phyloP scores from a whole-genome alignment of 306 rosid genomes.

The Cucurbita maxima region DNA sequence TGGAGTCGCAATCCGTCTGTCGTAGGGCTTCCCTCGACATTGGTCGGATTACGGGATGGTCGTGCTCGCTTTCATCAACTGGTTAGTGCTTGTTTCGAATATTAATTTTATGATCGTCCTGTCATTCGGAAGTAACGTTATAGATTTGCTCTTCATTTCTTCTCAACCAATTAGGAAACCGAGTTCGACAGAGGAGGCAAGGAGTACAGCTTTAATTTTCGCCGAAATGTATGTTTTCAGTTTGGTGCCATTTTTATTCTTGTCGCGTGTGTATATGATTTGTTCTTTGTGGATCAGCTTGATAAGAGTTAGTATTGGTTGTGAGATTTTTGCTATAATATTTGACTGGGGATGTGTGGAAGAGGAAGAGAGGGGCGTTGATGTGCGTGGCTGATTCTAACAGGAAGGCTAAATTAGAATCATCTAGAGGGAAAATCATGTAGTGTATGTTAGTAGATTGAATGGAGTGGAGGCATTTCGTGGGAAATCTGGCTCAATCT shows the following conservation, averaged over 20 bases:
- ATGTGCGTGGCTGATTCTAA: slow-evolving; percentile 32
- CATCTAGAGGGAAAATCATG: slow-evolving; percentile 16
- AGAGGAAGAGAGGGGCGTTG: slow-evolving; percentile 20
- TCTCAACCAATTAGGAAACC: slow-evolving; percentile 10
- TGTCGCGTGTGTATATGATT: not conserved
- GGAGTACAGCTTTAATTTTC: slow-evolving; percentile 8
- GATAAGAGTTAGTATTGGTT: not conserved
- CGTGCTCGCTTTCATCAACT: slow-evolving; percentile 11
- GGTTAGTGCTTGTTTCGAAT: not conserved
- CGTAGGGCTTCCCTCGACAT: slow-evolving; percentile 22
- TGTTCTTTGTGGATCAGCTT: not conserved
- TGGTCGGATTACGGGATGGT: slow-evolving; percentile 5
- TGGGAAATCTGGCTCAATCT: slow-evolving; percentile 77
- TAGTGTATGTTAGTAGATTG: slow-evolving; percentile 11
- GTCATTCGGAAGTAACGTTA: not conserved
- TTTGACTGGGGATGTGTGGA: slow-evolving; percentile 11
- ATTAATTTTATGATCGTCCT: not conserved
- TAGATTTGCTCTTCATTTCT: not conserved
- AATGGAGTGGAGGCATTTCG: slow-evolving; percentile 55
- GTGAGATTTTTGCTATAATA: not conserved
- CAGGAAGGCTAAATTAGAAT: slow-evolving; percentile 30
- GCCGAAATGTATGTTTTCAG: slow-evolving; percentile 17
- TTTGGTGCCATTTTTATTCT: not conserved
- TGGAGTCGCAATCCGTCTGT: slow-evolving; percentile 35
- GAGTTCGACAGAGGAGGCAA: slow-evolving; percentile 5